Conservation (phyloP, 2,329 filamentous ascomycete genomes). For the Monilinia fructicola region DNA sequence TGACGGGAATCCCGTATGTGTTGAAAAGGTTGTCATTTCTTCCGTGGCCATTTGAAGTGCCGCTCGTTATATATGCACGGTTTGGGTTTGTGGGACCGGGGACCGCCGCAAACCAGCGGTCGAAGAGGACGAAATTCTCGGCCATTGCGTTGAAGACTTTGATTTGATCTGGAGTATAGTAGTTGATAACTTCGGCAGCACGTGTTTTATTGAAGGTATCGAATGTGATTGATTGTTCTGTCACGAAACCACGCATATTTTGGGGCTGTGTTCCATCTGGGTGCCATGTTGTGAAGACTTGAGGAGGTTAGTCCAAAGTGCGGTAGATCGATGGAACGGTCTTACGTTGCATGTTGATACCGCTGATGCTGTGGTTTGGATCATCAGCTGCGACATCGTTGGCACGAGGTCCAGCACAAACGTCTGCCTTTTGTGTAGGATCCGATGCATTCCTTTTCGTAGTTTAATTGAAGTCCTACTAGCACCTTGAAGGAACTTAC, state of each 20-base stretch:
- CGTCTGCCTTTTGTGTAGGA: constrained; percentile 34
- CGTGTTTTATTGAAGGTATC: constrained; percentile 41
- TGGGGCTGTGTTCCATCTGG: constrained; percentile 35
- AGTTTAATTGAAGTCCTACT: constrained; percentile 19
- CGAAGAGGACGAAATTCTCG: constrained; percentile 47
- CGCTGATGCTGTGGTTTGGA: constrained; percentile 46
- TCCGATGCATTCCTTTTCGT: constrained; percentile 35
- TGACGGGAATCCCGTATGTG: constrained; percentile 42
- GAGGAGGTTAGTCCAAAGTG: constrained; percentile 21
- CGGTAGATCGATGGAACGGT: background rate
- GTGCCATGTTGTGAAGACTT: constrained; percentile 44
- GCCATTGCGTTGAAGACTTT: constrained; percentile 45
- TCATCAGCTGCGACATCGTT: constrained; percentile 45
- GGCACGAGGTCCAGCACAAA: constrained; percentile 43
- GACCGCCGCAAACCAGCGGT: constrained; percentile 46
- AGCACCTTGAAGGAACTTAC: constrained; percentile 30
- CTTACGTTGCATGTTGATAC: constrained; percentile 45
- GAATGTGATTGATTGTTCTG: constrained; percentile 45
- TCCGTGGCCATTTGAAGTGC: constrained; percentile 45
- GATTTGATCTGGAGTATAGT: constrained; percentile 46
- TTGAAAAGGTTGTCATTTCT: constrained; percentile 42
- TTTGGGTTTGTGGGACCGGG: constrained; percentile 44
- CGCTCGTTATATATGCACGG: constrained; percentile 42
- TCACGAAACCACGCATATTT: constrained; percentile 46
- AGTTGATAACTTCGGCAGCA: constrained; percentile 47